Base-by-base conservation (phyloP, 257 asterid genomes). In the Scutellaria minor region DNA sequence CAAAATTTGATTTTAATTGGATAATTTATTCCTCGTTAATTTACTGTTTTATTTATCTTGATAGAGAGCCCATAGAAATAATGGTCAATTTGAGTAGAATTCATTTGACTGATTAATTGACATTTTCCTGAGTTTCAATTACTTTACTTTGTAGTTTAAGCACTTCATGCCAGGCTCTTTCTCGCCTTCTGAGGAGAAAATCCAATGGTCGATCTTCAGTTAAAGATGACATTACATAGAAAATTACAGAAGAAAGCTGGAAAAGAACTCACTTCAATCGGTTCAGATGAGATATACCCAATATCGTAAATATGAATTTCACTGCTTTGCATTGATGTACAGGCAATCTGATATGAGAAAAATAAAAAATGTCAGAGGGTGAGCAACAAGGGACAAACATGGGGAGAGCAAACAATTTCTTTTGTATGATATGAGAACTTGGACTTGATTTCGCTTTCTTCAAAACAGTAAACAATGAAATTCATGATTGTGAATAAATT, bases 261-360 rank as follows among this genome's bases (percentile, higher is more conserved):
- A 66, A 80, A 41, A 53, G 47, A 60, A 78, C 96, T 86, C 87
- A 94, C 98, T 69, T 87, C 85, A 83, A 83, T 82, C 0, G 98
- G 98, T 77, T 89, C 89, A 18, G 90, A 78, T 64, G 98, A 89
- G 79, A 85, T 67, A 72, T 83, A 90, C 50, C 98, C 98, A 73
- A 93, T 84, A 82, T 93, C 98, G 66, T 69, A 93, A 47, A 93
- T 85, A 70, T 69, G 77, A 74, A 93, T 78, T 64, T 85, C 89
- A 57, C 89, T 81, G 72, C 96, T 87, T 80, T 76, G 85, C 77
- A 74, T 80, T 71, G 98, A 90, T 52, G 92, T 82, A 72, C 96
- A 90, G 9, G 94, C 98, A 80, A 93, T 83, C 98, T 93, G 86
- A 12, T 63, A 61, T 52, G 64, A 56, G 51, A 55, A 62, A 74